These are phyloP conservation scores for Mallotus nudiflorus DNA, from an alignment of 345 rosid species.

Conservation along the genomic window DNA sequence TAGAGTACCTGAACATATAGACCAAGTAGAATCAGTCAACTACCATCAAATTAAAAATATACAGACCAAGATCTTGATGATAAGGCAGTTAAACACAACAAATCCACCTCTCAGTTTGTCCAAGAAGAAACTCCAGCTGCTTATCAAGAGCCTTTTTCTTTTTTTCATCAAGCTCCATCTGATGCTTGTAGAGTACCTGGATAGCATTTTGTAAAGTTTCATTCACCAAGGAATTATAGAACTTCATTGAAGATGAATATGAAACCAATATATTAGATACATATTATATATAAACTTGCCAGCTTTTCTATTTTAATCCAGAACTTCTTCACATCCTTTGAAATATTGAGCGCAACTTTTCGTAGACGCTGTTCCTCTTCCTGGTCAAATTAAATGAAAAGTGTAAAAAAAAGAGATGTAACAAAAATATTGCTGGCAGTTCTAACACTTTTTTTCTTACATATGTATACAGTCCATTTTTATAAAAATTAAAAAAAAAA, in stretches of 20 bases:
- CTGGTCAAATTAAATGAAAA: conserved; percentile 42
- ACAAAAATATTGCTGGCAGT: too few relatives aligned
- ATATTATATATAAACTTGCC: conserved; percentile 49
- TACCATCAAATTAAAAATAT: conserved; percentile 3
- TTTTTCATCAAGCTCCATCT: conserved; percentile 87
- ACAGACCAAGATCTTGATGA: not conserved
- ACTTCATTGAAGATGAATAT: conserved; percentile 8
- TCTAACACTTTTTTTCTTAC: too few relatives aligned
- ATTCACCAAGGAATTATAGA: conserved; percentile 18
- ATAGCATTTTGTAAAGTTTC: conserved; percentile 25
- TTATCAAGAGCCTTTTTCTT: conserved; percentile 96
- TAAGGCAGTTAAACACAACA: not conserved
- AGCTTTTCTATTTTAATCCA: conserved; percentile 98
- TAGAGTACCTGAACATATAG: conserved; percentile 73
- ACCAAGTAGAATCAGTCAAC: conserved; percentile 11
- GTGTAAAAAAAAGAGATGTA: conserved; percentile 23
- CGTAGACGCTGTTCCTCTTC: conserved; percentile 89
- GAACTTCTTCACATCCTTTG: conserved; percentile 95
- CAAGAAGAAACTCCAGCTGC: conserved; percentile 94
- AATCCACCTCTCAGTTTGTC: conserved; percentile 95
- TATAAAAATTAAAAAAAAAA: not conserved
- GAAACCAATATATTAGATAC: conserved; percentile 26
- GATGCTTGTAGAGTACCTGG: conserved; percentile 97
- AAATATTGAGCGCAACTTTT: conserved; percentile 85
- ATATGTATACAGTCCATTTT: not conserved